Percentiles rank a stretch among this genome's conserved stretches.
phyloP scores from a whole-genome alignment of 176 grass and related monocot species.

The Cocos nucifera region DNA sequence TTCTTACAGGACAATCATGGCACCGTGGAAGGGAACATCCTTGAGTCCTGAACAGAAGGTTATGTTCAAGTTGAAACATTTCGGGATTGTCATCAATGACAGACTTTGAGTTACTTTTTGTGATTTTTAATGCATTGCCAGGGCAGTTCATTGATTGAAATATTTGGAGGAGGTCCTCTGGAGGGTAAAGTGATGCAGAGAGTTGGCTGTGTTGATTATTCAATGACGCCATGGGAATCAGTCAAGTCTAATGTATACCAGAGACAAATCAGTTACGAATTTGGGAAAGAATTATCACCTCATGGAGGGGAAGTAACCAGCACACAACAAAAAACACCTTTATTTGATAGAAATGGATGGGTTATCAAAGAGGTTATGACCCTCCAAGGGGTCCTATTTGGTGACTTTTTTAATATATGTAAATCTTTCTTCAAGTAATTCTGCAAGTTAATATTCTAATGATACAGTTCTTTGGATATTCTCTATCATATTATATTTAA shows the following conservation, averaged over 20 bases:
- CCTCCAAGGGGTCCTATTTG: conserved; percentile 78
- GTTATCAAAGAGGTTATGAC: conserved; percentile 77
- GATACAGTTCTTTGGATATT: too few relatives aligned
- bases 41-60: conserved; percentile 64
- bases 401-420: conserved; percentile 78
- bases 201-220: conserved; percentile 72
- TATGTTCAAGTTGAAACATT: too few relatives aligned
- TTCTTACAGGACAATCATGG: conserved; percentile 63
- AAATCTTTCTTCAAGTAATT: not conserved
- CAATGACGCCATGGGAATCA: conserved; percentile 54
- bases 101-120: too few relatives aligned
- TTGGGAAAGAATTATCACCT: conserved; percentile 57
- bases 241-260: conserved; percentile 54
- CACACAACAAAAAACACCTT: conserved; percentile 64
- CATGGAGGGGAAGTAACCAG: conserved; percentile 62
- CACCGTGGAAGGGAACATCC: conserved; percentile 83
- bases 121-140: conserved; percentile 15
- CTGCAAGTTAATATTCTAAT: conserved; percentile 7
- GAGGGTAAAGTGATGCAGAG: conserved; percentile 82
- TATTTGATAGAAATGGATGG: conserved; percentile 72
- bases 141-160: conserved; percentile 58
- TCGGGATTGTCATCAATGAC: too few relatives aligned
- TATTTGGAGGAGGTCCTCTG: conserved; percentile 60
- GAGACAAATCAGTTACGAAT: conserved; percentile 68
- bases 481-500: too few relatives aligned